Conservation (phyloP, 2,329 filamentous ascomycete species). For the Aspergillus oerlinghausenensis region DNA sequence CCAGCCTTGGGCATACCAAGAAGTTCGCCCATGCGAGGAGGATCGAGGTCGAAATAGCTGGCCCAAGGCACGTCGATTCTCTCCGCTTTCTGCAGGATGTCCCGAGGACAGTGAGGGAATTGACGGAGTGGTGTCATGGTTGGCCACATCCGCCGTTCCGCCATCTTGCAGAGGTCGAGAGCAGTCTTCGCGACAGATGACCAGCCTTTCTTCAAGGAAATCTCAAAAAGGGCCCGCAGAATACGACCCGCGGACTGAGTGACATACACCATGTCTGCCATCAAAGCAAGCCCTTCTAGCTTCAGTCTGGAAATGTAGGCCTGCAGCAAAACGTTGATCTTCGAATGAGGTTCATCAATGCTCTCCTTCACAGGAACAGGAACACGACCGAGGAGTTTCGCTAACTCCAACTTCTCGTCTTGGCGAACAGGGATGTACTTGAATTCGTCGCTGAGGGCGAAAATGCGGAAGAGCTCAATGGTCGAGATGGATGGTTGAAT, state of each 20-base stretch:
- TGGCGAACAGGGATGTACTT: constrained; percentile 98
- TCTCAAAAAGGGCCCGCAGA: constrained; percentile 91
- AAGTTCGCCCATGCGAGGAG: constrained; percentile 92
- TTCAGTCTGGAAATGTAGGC: constrained; percentile 94
- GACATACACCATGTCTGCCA: constrained; percentile 98
- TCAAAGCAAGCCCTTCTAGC: constrained; percentile 86
- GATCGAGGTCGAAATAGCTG: constrained; percentile 93
- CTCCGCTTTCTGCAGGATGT: constrained; percentile 88
- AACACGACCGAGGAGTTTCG: constrained; percentile 82
- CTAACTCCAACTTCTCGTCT: constrained; percentile 94
- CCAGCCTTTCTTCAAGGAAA: constrained; percentile 96
- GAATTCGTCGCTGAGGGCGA: constrained; percentile 94
- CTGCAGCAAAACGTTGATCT: constrained; percentile 96
- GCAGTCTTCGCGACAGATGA: constrained; percentile 87
- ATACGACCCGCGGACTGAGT: constrained; percentile 97
- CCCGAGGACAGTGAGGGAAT: constrained; percentile 74
- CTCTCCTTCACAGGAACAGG: constrained; percentile 97
- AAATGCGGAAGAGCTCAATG: constrained; percentile 95
- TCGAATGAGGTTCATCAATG: constrained; percentile 92
- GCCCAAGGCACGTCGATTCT: constrained; percentile 90
- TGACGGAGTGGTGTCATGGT: constrained; percentile 96
- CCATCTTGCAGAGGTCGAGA: constrained; percentile 96
- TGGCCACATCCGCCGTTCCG: constrained; percentile 99
- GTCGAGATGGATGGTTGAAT: constrained; percentile 89
- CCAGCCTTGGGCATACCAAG: constrained; percentile 87